Evolutionary conservation across 768 basidiomycete species (phyloP).

Genomic region (Boletus barrowsii): DNA sequence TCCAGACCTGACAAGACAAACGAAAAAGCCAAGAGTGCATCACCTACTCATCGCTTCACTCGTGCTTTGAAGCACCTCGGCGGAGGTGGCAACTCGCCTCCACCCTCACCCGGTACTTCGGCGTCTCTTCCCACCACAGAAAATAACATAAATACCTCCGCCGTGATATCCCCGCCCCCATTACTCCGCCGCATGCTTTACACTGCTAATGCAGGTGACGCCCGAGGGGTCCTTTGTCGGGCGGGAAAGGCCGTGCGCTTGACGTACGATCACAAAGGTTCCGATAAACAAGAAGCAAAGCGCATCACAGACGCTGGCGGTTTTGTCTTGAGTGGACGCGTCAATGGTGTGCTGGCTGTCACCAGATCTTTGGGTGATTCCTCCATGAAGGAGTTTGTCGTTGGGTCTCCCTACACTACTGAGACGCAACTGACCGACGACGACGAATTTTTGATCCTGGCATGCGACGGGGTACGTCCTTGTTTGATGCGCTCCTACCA

Average conservation of each 20-base stretch:
- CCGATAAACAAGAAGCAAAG: constrained; percentile 95
- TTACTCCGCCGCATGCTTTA: constrained; percentile 77
- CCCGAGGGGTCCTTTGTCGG: constrained; percentile 89
- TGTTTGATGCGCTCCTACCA: neutral
- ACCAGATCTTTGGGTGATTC: constrained; percentile 95
- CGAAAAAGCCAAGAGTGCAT: constrained; percentile 36
- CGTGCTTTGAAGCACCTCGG: constrained; percentile 55
- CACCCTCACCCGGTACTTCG: constrained; percentile 9
- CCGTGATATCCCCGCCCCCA: constrained; percentile 43
- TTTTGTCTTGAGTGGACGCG: constrained; percentile 97
- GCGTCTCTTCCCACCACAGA: constrained; percentile 18
- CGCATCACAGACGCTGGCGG: constrained; percentile 97
- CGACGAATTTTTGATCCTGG: constrained; percentile 93
- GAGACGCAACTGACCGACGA: constrained; percentile 88
- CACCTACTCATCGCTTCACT: constrained; percentile 49
- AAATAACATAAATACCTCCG: constrained; percentile 29
- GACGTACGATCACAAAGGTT: constrained; percentile 98
- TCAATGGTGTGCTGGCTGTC: constrained; percentile 96
- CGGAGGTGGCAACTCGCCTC: constrained; percentile 26
- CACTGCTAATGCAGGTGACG: constrained; percentile 96
- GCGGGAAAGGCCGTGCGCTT: constrained; percentile 86
- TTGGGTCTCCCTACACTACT: constrained; percentile 97
- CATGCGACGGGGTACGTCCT: constrained; percentile 90
- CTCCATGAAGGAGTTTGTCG: constrained; percentile 99
- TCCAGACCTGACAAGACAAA: constrained; percentile 32